These are phyloP conservation scores for Crithidia expoeki DNA, from an alignment of 208 protist species.

Conservation along the genomic window DNA sequence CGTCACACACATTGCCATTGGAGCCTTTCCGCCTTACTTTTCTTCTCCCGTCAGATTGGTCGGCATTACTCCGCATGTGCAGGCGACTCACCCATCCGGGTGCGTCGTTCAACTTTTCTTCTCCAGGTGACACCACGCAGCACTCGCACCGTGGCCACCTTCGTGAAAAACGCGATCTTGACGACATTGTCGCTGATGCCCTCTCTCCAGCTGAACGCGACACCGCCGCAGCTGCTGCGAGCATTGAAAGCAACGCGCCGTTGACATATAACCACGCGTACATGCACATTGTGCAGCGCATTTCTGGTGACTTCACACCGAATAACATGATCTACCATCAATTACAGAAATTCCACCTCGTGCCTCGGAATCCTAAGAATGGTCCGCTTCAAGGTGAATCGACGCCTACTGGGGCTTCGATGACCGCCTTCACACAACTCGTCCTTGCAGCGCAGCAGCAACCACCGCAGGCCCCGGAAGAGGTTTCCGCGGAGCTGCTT, in stretches of 20 bases:
- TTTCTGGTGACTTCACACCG: conserved; percentile 65
- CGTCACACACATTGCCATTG: background rate
- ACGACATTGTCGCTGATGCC: no score
- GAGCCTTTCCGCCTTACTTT: conserved; percentile 53
- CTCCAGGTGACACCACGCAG: conserved; percentile 44
- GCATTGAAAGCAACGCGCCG: background rate
- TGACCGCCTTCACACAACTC: conserved; percentile 38
- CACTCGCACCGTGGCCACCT: background rate
- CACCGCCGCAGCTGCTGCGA: background rate
- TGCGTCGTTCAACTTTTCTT: conserved; percentile 66
- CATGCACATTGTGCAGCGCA: conserved; percentile 79
- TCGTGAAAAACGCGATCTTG: background rate
- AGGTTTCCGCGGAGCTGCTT: conserved; percentile 16
- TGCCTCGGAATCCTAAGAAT: background rate
- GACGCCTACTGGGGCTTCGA: background rate
- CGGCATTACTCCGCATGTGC: conserved; percentile 49
- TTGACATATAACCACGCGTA: conserved; percentile 45
- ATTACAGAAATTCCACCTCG: conserved; percentile 48
- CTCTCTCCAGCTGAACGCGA: background rate
- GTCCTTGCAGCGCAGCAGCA: conserved; percentile 37
- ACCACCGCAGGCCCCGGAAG: conserved; percentile 19
- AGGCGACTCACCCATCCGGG: conserved; percentile 45
- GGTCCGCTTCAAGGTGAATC: background rate
- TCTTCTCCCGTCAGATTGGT: conserved; percentile 51
- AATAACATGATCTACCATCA: conserved; percentile 88